These are phyloP conservation scores for Helotiales sp. DNA, from an alignment of 2,329 filamentous ascomycete species.

Conservation along the genomic window DNA sequence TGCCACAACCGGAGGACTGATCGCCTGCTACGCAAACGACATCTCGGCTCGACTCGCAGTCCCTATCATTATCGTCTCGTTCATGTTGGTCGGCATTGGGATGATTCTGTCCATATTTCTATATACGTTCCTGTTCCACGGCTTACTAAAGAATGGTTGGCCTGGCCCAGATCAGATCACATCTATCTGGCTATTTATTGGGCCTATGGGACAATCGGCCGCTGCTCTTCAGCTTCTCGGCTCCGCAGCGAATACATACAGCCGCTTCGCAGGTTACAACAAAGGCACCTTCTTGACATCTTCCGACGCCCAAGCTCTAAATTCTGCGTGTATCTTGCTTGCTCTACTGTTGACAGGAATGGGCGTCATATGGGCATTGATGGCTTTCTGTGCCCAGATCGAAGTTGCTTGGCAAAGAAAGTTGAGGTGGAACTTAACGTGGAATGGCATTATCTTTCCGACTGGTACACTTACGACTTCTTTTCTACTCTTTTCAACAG, in stretches of 20 bases:
- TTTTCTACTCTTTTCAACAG: not conserved
- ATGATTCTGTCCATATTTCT: not conserved
- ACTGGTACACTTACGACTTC: not conserved
- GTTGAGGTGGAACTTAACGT: not conserved
- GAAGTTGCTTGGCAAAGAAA: not conserved
- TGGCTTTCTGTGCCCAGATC: not conserved
- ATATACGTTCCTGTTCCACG: not conserved
- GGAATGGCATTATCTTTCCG: not conserved
- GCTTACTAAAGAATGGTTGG: not conserved
- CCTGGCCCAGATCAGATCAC: not conserved
- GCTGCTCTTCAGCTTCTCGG: not conserved
- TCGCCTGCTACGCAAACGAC: not conserved
- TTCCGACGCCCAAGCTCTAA: not conserved
- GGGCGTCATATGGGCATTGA: not conserved
- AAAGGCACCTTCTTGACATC: not conserved
- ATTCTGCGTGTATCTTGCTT: not conserved
- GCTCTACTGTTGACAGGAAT: not conserved
- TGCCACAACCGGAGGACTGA: not conserved
- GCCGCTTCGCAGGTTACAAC: not conserved
- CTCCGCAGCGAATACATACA: not conserved
- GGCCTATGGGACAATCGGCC: not conserved
- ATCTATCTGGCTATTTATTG: not conserved
- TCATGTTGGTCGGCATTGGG: not conserved
- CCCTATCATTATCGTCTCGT: not conserved
- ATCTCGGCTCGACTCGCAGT: not conserved